These are phyloP conservation scores for Acanthamoeba royreba DNA, from an alignment of 208 protist genomes.

Conservation along the genomic window DNA sequence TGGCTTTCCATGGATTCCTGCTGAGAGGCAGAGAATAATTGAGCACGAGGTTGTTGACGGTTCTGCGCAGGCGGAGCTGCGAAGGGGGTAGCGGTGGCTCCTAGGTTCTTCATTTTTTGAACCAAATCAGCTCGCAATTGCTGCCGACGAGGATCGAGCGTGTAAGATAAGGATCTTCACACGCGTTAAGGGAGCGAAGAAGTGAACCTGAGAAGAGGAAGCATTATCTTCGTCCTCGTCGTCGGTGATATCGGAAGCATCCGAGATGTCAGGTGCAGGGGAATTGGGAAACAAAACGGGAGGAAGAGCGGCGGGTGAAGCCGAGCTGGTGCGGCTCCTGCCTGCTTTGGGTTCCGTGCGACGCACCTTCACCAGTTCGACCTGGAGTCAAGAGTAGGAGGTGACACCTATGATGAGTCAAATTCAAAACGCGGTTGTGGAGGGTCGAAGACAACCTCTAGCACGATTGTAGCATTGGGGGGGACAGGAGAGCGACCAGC, in stretches of 20 bases:
- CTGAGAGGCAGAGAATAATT: background rate
- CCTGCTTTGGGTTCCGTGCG: background rate
- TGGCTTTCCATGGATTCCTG: too few relatives aligned
- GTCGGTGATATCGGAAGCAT: background rate
- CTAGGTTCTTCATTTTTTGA: slow-evolving; percentile 1
- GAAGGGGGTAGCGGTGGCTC: background rate
- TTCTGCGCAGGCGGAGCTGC: background rate
- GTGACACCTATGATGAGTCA: too few relatives aligned
- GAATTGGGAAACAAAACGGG: background rate
- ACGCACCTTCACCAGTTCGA: background rate
- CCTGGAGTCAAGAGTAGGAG: background rate
- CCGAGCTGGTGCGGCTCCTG: background rate
- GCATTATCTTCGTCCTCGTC: background rate
- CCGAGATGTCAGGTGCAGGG: background rate
- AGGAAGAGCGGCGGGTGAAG: background rate
- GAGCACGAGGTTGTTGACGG: background rate
- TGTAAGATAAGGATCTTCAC: background rate
- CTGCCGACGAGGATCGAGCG: background rate
- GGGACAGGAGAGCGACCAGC: background rate
- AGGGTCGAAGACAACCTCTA: background rate
- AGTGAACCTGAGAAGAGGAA: background rate
- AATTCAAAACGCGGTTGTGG: too few relatives aligned
- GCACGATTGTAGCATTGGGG: background rate
- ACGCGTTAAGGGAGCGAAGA: background rate
- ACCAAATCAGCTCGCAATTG: background rate